phyloP scores from a whole-genome alignment of 2,329 filamentous ascomycete genomes.

The Aspergillus thermomutatus region DNA sequence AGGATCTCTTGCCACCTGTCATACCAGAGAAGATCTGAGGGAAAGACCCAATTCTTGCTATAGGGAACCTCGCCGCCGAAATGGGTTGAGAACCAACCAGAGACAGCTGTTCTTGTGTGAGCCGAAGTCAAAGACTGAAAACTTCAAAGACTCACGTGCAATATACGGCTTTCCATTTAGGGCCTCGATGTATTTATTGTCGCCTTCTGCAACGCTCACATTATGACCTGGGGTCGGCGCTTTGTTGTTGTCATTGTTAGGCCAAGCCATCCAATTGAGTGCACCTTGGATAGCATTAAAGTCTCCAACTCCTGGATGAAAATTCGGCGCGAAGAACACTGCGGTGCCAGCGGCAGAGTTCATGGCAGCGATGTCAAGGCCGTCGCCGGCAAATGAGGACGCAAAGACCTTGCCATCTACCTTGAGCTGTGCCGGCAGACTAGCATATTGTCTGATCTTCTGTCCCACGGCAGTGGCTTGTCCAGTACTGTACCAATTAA shows the following conservation, averaged over 20 bases:
- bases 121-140: background rate
- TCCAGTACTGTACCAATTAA: slow-evolving; percentile 45
- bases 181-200: slow-evolving; percentile 33
- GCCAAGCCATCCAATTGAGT: slow-evolving; percentile 47
- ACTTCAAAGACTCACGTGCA: slow-evolving; percentile 35
- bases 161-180: slow-evolving; percentile 47
- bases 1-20: slow-evolving; percentile 44
- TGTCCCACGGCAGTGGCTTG: slow-evolving; percentile 42
- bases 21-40: slow-evolving; percentile 44
- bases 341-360: slow-evolving; percentile 42
- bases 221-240: slow-evolving; percentile 42
- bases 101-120: slow-evolving; percentile 31
- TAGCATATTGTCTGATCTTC: slow-evolving; percentile 47
- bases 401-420: slow-evolving; percentile 51
- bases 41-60: slow-evolving; percentile 53
- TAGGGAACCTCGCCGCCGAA: slow-evolving; percentile 45
- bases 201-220: slow-evolving; percentile 41
- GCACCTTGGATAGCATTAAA: slow-evolving; percentile 40
- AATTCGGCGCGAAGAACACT: slow-evolving; percentile 52
- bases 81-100: slow-evolving; percentile 53
- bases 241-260: slow-evolving; percentile 45
- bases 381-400: slow-evolving; percentile 53
- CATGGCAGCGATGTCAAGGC: slow-evolving; percentile 44
- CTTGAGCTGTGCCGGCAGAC: slow-evolving; percentile 45
- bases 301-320: slow-evolving; percentile 42